Conservation (phyloP, 2,329 filamentous ascomycete genomes). For the Cladophialophora carrionii region DNA sequence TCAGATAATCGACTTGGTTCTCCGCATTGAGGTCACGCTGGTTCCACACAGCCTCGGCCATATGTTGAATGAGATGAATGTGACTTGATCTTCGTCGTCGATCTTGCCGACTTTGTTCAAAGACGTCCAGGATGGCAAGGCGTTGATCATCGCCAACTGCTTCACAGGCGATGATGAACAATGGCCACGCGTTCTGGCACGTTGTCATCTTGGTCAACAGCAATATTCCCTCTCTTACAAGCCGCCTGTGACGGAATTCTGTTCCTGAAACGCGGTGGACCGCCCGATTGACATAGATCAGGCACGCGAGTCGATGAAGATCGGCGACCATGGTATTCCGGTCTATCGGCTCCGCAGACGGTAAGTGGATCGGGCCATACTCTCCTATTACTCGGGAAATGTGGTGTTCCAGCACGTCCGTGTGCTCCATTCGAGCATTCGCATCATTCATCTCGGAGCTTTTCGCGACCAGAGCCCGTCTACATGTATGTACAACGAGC, state of each 20-base stretch:
- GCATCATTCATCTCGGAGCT: background rate
- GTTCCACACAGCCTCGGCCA: background rate
- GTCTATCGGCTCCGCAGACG: background rate
- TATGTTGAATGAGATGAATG: background rate
- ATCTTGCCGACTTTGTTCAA: background rate
- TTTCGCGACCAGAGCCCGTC: background rate
- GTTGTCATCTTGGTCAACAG: constrained; percentile 31
- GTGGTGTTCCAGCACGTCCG: background rate
- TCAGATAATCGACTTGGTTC: background rate
- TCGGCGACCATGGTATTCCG: background rate
- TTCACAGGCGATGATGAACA: constrained; percentile 35
- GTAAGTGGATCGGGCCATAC: background rate
- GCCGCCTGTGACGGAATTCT: constrained; percentile 20
- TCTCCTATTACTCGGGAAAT: background rate
- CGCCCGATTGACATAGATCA: background rate
- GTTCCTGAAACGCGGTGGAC: background rate
- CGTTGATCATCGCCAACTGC: background rate
- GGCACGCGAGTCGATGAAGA: background rate
- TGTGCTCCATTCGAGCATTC: background rate
- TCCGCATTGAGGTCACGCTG: background rate
- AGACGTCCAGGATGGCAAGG: background rate
- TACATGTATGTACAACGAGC: background rate
- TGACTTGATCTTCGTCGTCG: background rate
- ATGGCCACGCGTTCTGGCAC: constrained; percentile 33
- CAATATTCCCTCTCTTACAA: constrained; percentile 32